Percentiles rank a stretch among this genome's conserved stretches.
phyloP scores from a whole-genome alignment of 257 asterid species.

The Craterostigma plantagineum region DNA sequence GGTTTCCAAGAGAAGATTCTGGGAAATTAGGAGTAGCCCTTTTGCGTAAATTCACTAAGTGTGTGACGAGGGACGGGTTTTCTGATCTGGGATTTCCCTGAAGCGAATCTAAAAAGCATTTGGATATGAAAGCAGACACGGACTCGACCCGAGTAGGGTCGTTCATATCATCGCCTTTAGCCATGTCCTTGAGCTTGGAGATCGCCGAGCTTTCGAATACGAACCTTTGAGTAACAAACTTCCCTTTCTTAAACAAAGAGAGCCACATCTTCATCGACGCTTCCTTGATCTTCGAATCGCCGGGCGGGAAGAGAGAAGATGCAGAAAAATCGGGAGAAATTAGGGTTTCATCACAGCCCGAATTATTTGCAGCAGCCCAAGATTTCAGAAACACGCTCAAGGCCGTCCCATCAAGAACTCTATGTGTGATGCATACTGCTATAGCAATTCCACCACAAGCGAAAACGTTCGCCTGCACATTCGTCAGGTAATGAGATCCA shows the following conservation, averaged over 20 bases:
- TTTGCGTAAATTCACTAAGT: constrained; percentile 41
- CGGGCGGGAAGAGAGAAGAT: constrained; percentile 27
- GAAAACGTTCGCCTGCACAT: constrained; percentile 35
- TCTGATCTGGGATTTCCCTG: constrained; percentile 10
- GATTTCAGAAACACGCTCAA: constrained; percentile 29
- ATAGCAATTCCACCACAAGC: constrained; percentile 69
- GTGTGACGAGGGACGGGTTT: constrained; percentile 37
- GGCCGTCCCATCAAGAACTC: constrained; percentile 49
- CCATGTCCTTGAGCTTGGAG: constrained; percentile 18
- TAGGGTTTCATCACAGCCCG: constrained; percentile 5
- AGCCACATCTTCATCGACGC: constrained; percentile 42
- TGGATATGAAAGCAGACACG: constrained; percentile 63
- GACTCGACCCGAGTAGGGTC: constrained; percentile 42
- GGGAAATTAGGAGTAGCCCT: constrained; percentile 30
- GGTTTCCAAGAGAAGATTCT: constrained; percentile 33
- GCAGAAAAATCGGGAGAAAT: constrained; percentile 29
- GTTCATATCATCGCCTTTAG: not conserved
- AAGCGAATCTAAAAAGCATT: constrained; percentile 19
- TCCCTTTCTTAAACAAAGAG: constrained; percentile 40
- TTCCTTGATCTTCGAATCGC: constrained; percentile 27
- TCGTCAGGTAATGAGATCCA: constrained; percentile 24
- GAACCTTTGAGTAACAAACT: constrained; percentile 37
- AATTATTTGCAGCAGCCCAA: constrained; percentile 27
- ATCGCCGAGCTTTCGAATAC: constrained; percentile 27
- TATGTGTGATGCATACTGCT: constrained; percentile 51